phyloP scores from a whole-genome alignment of 2,329 filamentous ascomycete species.

The Aspergillus floridensis region DNA sequence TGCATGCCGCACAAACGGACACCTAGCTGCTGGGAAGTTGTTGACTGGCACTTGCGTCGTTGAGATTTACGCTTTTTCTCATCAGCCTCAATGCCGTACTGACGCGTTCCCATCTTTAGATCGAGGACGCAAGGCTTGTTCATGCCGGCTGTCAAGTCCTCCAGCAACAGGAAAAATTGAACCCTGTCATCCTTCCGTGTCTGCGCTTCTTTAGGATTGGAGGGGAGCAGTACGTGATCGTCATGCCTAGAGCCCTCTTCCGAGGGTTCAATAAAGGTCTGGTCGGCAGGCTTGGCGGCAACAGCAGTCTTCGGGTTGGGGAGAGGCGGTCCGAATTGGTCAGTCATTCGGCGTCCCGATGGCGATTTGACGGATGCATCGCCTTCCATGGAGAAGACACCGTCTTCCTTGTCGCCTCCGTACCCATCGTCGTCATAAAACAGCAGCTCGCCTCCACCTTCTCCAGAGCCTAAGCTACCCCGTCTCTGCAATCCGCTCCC shows the following conservation, averaged over 20 bases:
- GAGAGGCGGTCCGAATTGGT: conserved; percentile 9
- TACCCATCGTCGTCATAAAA: conserved; percentile 90
- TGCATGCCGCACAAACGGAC: conserved; percentile 95
- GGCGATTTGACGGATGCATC: conserved; percentile 28
- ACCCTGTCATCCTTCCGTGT: conserved; percentile 58
- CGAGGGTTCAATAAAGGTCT: conserved; percentile 3
- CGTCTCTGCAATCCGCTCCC: conserved; percentile 79
- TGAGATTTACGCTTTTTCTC: conserved; percentile 93
- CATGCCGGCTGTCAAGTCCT: conserved; percentile 96
- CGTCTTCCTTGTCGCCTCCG: conserved; percentile 71
- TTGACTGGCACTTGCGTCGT: conserved; percentile 84
- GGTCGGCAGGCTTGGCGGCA: not conserved
- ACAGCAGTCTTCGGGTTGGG: conserved; percentile 7
- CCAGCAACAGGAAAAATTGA: conserved; percentile 87
- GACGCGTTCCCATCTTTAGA: conserved; percentile 96
- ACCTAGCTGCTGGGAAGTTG: conserved; percentile 85
- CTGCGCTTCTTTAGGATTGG: conserved; percentile 76
- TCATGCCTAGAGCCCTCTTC: conserved; percentile 17
- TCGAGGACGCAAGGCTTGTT: conserved; percentile 94
- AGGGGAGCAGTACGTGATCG: conserved; percentile 46
- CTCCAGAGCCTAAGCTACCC: conserved; percentile 65
- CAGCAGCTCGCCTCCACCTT: conserved; percentile 77
- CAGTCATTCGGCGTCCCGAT: conserved; percentile 10
- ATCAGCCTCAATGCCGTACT: conserved; percentile 89
- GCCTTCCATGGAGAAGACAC: conserved; percentile 67